Evolutionary conservation across 1,284 basidiomycete genomes (phyloP).

Genomic region (Apiotrichum sp.): DNA sequence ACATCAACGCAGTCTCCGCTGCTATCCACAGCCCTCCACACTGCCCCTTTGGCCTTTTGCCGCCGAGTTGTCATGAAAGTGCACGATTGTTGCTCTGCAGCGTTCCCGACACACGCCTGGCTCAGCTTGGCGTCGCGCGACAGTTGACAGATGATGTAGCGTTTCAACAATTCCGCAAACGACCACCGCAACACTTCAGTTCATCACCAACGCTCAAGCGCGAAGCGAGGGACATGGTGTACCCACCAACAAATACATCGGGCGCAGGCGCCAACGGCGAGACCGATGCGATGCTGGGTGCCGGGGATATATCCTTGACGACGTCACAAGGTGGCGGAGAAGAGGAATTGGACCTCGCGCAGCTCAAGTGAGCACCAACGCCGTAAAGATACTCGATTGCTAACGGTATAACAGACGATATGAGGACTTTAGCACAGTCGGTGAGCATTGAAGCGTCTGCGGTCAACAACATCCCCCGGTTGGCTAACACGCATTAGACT

Average conservation of each 20-base stretch:
- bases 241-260: conserved; percentile 15
- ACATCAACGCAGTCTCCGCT: too few species aligned
- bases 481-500: conserved; percentile 54
- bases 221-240: conserved; percentile 19
- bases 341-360: conserved; percentile 47
- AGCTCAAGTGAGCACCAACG: conserved; percentile 42
- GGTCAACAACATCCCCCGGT: too few species aligned
- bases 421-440: conserved; percentile 73
- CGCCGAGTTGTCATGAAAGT: too few species aligned
- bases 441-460: conserved; percentile 43
- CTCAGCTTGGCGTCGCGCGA: too few species aligned
- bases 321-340: conserved; percentile 1
- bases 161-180: too few species aligned
- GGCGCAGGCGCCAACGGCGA: not conserved
- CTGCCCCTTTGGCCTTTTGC: too few species aligned
- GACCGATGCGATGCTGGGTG: not conserved
- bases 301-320: not conserved
- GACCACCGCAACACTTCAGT: too few species aligned
- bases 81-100: too few species aligned
- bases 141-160: too few species aligned
- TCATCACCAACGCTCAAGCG: too few species aligned
- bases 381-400: not conserved
- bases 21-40: too few species aligned
- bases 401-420: conserved; percentile 39
- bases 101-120: too few species aligned